Conservation (phyloP, 2,329 filamentous ascomycete genomes). For the Scedosporium boydii region DNA sequence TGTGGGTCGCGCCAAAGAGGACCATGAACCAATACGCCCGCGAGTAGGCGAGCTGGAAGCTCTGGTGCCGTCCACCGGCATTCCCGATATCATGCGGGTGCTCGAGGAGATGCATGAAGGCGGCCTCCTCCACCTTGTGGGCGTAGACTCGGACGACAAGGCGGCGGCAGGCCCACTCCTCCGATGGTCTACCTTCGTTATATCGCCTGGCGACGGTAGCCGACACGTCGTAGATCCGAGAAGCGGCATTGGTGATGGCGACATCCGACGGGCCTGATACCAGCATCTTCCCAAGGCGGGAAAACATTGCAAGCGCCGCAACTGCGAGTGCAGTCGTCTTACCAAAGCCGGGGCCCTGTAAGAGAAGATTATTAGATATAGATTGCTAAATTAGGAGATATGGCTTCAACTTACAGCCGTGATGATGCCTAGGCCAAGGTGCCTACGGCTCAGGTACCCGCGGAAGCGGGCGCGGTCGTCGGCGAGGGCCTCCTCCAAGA, state of each 20-base stretch:
- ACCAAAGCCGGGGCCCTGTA: not conserved
- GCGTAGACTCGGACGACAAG: slow-evolving; percentile 8
- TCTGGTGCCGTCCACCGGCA: not conserved
- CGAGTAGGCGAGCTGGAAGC: not conserved
- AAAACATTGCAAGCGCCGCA: not conserved
- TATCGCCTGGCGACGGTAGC: not conserved
- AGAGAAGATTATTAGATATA: not conserved
- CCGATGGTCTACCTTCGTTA: not conserved
- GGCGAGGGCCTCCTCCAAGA: not conserved
- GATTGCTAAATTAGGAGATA: not conserved
- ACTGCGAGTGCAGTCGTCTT: slow-evolving; percentile 2
- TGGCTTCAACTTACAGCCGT: not conserved
- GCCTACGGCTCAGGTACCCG: not conserved
- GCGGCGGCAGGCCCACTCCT: not conserved
- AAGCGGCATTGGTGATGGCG: slow-evolving; percentile 8
- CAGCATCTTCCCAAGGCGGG: not conserved
- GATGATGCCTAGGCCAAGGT: slow-evolving; percentile 3
- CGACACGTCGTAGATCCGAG: not conserved
- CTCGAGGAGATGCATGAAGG: slow-evolving; percentile 5
- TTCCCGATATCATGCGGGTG: not conserved
- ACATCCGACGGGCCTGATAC: slow-evolving; percentile 8
- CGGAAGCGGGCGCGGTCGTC: not conserved
- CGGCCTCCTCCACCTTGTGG: not conserved
- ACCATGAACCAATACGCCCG: not conserved
- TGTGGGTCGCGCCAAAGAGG: not conserved